Evolutionary conservation across 352 stramenopile genomes (phyloP).

Genomic region (Plasmopara muralis): DNA sequence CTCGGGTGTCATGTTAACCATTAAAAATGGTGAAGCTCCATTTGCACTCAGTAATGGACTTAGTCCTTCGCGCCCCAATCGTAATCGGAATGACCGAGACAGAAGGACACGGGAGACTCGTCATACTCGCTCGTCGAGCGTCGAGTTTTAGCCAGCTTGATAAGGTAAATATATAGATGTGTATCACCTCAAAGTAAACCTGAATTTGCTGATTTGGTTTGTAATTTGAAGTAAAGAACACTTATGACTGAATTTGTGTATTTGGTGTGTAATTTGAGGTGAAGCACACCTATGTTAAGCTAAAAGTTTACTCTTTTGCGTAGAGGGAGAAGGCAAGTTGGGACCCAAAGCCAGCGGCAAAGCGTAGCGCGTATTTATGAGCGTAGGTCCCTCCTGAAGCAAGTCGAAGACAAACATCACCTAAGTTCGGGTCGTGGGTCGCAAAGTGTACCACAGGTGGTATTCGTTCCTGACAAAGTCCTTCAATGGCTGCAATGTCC

Average conservation of each 20-base stretch:
- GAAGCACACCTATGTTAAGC: neutral
- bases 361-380: conserved; percentile 91
- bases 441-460: conserved; percentile 91
- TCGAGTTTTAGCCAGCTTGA: conserved; percentile 43
- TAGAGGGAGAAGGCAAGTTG: conserved; percentile 96
- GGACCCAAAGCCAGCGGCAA: conserved; percentile 93
- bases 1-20: conserved; percentile 20
- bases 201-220: too few relatives aligned
- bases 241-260: neutral
- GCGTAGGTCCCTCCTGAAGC: conserved; percentile 52
- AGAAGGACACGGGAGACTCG: conserved; percentile 30
- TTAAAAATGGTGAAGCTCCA: conserved; percentile 16
- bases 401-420: conserved; percentile 42
- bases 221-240: too few relatives aligned
- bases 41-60: conserved; percentile 31
- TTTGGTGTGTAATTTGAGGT: neutral
- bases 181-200: neutral
- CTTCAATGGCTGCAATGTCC: conserved; percentile 91
- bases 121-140: conserved; percentile 38
- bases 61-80: conserved; percentile 23
- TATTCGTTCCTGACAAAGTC: conserved; percentile 77
- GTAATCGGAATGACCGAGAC: conserved; percentile 29
- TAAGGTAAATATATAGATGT: conserved; percentile 9
- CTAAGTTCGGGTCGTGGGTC: conserved; percentile 70
- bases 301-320: conserved; percentile 11